These are phyloP conservation scores for Scleroderma citrinum DNA, from an alignment of 768 basidiomycete species.

Conservation along the genomic window DNA sequence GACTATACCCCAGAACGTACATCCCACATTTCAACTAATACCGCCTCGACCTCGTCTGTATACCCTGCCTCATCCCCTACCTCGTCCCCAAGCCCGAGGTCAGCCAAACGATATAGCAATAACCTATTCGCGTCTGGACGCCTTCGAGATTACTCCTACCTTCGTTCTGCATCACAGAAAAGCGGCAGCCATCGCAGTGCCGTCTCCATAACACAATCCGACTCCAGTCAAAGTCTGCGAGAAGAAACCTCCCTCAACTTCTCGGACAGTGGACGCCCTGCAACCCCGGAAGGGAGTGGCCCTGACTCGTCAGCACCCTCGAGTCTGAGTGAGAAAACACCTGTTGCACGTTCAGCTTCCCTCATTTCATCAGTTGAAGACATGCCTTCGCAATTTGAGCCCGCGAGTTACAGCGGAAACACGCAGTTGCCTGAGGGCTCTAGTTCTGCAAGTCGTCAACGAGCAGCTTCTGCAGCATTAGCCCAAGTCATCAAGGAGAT, in stretches of 20 bases:
- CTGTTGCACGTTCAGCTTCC: constrained; percentile 38
- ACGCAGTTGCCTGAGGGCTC: constrained; percentile 38
- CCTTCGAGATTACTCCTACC: constrained; percentile 67
- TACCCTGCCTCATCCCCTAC: constrained; percentile 35
- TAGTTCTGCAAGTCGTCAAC: constrained; percentile 43
- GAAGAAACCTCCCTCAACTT: constrained; percentile 40
- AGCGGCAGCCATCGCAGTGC: constrained; percentile 35
- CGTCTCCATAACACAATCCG: constrained; percentile 42
- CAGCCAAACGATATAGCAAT: constrained; percentile 74
- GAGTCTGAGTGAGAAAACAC: constrained; percentile 38
- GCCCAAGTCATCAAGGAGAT: constrained; percentile 74
- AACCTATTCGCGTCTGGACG: constrained; percentile 82
- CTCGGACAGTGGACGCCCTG: constrained; percentile 43
- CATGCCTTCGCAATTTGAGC: constrained; percentile 11
- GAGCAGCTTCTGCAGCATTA: constrained; percentile 67
- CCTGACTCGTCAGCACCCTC: constrained; percentile 35
- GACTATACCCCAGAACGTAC: constrained; percentile 28
- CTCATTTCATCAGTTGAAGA: constrained; percentile 33
- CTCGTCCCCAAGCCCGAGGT: constrained; percentile 37
- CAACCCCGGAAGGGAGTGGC: constrained; percentile 49
- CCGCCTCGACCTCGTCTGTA: constrained; percentile 28
- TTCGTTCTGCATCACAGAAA: constrained; percentile 49
- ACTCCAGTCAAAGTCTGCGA: constrained; percentile 38
- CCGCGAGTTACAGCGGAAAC: constrained; percentile 8
- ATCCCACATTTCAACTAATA: constrained; percentile 32